Percentiles rank a stretch among this genome's conserved stretches.
Evolutionary conservation across 345 rosid genomes (phyloP).

Genomic region (Gossypium mustelinum): DNA sequence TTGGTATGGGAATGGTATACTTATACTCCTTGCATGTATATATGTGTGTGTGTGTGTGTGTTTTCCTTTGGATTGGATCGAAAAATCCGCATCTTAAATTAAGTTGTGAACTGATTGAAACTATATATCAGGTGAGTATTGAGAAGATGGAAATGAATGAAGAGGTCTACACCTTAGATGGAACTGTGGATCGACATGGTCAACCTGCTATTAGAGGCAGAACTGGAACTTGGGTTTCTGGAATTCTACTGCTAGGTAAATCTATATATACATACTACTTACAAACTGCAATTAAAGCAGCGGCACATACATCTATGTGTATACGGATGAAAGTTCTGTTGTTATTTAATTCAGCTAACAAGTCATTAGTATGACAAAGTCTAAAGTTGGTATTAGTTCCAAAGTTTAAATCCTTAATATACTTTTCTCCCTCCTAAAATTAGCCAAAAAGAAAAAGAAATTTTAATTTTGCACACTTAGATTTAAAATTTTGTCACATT

Average conservation of each 20-base stretch:
- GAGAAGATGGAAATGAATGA: conserved; percentile 31
- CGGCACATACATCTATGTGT: not conserved
- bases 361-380: no score
- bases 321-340: not conserved
- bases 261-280: not conserved
- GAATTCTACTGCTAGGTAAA: conserved; percentile 68
- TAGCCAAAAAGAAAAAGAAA: no score
- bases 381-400: no score
- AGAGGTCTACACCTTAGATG: conserved; percentile 58
- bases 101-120: not conserved
- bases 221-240: conserved; percentile 84
- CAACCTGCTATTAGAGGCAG: conserved; percentile 56
- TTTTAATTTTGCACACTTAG: no score
- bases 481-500: no score
- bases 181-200: conserved; percentile 76
- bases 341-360: not conserved
- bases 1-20: not conserved
- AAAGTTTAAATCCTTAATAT: no score
- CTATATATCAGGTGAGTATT: conserved; percentile 17
- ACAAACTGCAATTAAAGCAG: not conserved
- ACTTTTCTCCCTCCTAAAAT: no score
- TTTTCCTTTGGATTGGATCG: no score
- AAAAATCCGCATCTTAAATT: no score
- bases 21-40: no score
- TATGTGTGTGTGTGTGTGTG: no score